Percentiles rank a stretch among this genome's conserved stretches.
phyloP scores from a whole-genome alignment of 2,329 filamentous ascomycete genomes.

The Alternaria sp. region DNA sequence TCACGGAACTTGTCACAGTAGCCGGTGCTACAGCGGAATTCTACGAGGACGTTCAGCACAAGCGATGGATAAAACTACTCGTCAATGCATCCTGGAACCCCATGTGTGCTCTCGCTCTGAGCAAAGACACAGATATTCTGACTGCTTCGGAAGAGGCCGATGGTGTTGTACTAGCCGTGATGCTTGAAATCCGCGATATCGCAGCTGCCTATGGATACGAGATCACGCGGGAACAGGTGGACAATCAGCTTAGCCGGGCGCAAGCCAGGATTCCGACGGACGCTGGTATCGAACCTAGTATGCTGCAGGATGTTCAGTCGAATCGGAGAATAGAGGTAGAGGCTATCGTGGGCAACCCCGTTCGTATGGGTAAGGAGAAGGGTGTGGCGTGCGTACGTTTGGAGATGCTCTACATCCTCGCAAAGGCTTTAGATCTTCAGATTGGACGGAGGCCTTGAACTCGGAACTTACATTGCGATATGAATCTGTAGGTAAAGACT shows the following conservation, averaged over 20 bases:
- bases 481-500: neutral
- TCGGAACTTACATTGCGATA: too few relatives aligned
- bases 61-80: conserved; percentile 67
- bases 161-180: conserved; percentile 49
- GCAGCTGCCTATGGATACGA: conserved; percentile 51
- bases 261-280: conserved; percentile 43
- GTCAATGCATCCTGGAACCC: conserved; percentile 69
- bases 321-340: conserved; percentile 57
- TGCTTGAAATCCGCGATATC: conserved; percentile 54
- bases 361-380: conserved; percentile 50
- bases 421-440: conserved; percentile 51
- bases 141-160: conserved; percentile 47
- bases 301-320: conserved; percentile 56
- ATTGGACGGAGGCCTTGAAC: conserved; percentile 21
- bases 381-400: conserved; percentile 52
- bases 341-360: conserved; percentile 57
- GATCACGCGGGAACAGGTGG: conserved; percentile 47
- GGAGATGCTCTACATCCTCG: conserved; percentile 54
- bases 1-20: conserved; percentile 52
- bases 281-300: conserved; percentile 56
- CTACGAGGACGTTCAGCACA: conserved; percentile 61
- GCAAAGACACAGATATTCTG: conserved; percentile 61
- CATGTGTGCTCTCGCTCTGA: conserved; percentile 62
- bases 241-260: conserved; percentile 48
- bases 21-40: conserved; percentile 57